Base-by-base conservation (phyloP, 2,329 filamentous ascomycete genomes). In the Aspergillus sp. region DNA sequence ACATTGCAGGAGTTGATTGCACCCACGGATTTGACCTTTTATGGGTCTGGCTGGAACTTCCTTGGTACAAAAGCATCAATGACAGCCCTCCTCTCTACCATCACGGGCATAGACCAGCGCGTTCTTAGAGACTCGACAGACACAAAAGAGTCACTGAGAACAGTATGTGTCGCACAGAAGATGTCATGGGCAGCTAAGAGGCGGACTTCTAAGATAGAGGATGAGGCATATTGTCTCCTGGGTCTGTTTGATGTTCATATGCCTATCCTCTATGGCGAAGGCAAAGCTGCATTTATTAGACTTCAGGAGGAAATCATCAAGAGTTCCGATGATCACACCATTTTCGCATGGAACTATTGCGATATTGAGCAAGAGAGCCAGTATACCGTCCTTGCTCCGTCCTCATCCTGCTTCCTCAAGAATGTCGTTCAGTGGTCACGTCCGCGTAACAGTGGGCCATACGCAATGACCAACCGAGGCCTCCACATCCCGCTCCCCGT, bases 171-270 rank as follows among this genome's bases (percentile, higher is more conserved):
- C 19, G 63, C 61, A 8, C 51, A 63, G 48, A 50, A 60, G 3
- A 70, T 73, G 68, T 68, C 65, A 8, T 73, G 71, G 71, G 71
- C 71, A 0, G 53, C 71, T 2, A 23, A 50, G 8, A 48, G 71
- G 27, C 32, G 48, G 21, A 71, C 71, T 6, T 65, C 68, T 1
- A 54, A 66, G 36, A 15, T 62, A 2, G 70, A 71, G 38, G 71
- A 73, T 52, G 56, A 55, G 1, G 70, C 73, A 2, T 75, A 74
- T 58, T 65, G 68, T 50, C 61, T 74, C 13, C 19, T 44, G 5
- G 41, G 41, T 21, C 41, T 44, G 10, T 44, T 44, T 10, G 19
- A 13, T 8, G 41, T 44, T n/a, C 41, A 44, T 13, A 23, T 44
- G 19, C 41, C 41, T 44, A 21, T 44, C 13, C 41, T 44, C 10